Percentiles rank a stretch among this genome's conserved stretches.
Conservation (phyloP, 2,329 filamentous ascomycete genomes). For the Botryotinia globosa region DNA sequence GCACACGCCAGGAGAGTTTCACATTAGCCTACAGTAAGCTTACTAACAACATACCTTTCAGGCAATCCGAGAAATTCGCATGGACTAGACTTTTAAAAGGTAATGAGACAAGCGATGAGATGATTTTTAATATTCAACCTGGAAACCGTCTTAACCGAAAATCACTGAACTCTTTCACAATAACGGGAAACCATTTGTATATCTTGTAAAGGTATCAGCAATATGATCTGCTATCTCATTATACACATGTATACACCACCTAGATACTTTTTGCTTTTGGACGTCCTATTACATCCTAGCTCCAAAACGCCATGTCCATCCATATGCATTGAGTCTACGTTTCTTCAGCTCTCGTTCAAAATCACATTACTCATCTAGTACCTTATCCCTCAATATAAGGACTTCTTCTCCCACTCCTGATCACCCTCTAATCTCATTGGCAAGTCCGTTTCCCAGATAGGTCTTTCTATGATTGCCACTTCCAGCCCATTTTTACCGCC, state of each 20-base stretch:
- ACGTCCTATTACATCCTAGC: constrained; percentile 1
- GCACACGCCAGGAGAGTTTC: not conserved
- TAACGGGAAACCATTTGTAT: not conserved
- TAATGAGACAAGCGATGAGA: too few relatives aligned
- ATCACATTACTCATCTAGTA: constrained; percentile 11
- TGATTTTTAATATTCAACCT: too few relatives aligned
- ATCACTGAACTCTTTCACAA: not conserved
- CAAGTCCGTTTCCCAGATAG: constrained; percentile 77
- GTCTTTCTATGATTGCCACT: constrained; percentile 84
- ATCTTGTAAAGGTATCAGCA: constrained; percentile 11
- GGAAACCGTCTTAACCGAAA: not conserved
- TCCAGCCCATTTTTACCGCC: constrained; percentile 53
- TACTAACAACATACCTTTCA: not conserved
- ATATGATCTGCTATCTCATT: constrained; percentile 6
- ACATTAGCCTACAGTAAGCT: not conserved
- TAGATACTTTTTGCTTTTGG: constrained; percentile 13
- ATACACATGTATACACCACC: constrained; percentile 8
- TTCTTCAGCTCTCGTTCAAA: not conserved
- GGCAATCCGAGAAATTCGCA: not conserved
- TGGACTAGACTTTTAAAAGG: not conserved
- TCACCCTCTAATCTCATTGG: constrained; percentile 67
- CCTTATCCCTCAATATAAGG: constrained; percentile 4
- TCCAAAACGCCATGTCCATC: constrained; percentile 13
- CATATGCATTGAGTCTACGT: constrained; percentile 10
- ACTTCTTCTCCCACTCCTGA: constrained; percentile 47